Base-by-base conservation (phyloP, 2,329 filamentous ascomycete genomes). In the Colletotrichum trifolii region DNA sequence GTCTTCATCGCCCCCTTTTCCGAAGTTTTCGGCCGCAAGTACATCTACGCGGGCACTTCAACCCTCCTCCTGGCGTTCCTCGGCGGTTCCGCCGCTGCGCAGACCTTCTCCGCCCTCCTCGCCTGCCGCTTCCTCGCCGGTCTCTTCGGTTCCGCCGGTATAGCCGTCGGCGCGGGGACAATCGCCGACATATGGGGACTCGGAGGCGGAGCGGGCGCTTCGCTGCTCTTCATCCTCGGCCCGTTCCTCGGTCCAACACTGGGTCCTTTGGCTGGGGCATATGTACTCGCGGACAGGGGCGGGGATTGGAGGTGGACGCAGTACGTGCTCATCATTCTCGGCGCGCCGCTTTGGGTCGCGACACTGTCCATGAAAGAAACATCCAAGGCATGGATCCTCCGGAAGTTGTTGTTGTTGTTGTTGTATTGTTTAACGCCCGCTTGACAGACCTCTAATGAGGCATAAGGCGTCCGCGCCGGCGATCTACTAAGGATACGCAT, bases 1-100 rank as follows among this genome's bases (percentile, higher is more conserved):
- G 80, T 94, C 2, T 93, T 91, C 89, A 93, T 90, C 87, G 91
- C 88, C 0, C 89, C 88, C 0, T 92, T 93, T 71, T 91, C 89
- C 17, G 91, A 94, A 70, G 81, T 78, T 0, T 72, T 85, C 0
- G 91, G 91, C 4, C 84, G 91, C 43, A 84, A 91, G 46, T 88
- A 86, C 4, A 89, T 94, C 61, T 94, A 93, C 71, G 76, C 93
- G 5, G 76, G 82, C 12, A 92, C 89, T 0, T 92, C 93, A 74
- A 75, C 81, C 12, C 76, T 92, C 3, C 92, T 91, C 70, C 78
- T 87, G 13, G 66, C 92, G 10, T 93, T 90, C 77, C 88, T 87
- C 61, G 78, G 89, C 11, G 77, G 91, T 17, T 85, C 85, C 50
- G 90, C 89, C 2, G 74, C 91, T 17, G 88, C 87, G 55, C 82